Base-by-base conservation (phyloP, 2,329 filamentous ascomycete species). In the Aureobasidium subglaciale region DNA sequence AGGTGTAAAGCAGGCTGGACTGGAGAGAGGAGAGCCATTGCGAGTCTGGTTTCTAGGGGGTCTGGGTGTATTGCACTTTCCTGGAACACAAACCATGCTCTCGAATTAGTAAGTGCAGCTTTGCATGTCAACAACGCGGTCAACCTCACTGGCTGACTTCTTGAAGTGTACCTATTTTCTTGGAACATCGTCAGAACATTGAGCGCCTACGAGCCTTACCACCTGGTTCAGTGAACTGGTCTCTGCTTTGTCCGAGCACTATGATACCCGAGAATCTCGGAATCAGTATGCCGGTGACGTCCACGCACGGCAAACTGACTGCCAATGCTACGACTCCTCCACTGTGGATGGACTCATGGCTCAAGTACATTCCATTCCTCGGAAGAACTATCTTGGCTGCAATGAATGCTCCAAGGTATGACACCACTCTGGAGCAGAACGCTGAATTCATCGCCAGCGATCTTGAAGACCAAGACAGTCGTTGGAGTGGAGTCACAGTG, bases 391-490 rank as follows among this genome's bases (percentile, higher is more conserved):
- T 72, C 25, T 55, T 64, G n/a, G 55, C 61, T 6, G 59, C 57
- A 1, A 65, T 67, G 55, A 66, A 71, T 56, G 59, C 60, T 8
- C 29, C 56, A 29, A 63, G 67, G 15, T 73, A 74, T 62, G 48
- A 57, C 15, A 72, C 69, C 2, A 71, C 67, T 11, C 65, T 73
- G 9, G 72, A 75, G 58, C 67, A 71, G 55, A 68, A 70, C 56
- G 73, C 72, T 2, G 73, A 74, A n/a, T 71, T 74, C 43, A 66
- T 75, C 40, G 71, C 71, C 11, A 64, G 60, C 41, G 72, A 75
- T 61, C 62, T 75, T 41, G 68, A 66, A 56, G 63, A 30, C 29
- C 49, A 42, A 1, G 61, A 65, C 37, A 65, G 64, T 22, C 58
- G 60, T 40, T 72, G 67, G 63, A 63, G 64, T 54, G 69, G 70